Evolutionary conservation across 345 rosid genomes (phyloP).

Genomic region (Brassica carinata): DNA sequence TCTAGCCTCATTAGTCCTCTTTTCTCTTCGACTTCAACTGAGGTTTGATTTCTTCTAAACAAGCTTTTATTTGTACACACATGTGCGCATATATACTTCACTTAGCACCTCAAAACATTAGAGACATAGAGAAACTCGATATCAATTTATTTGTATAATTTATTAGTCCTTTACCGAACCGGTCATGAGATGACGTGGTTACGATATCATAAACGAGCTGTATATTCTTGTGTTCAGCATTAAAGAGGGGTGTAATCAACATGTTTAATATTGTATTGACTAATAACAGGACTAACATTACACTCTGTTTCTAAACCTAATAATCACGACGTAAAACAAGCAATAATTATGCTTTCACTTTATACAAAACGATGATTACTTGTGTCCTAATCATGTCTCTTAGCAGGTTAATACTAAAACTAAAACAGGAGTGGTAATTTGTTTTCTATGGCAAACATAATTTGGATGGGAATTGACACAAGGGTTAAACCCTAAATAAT

Average conservation of each 20-base stretch:
- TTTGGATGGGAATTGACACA: neutral
- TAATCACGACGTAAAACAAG: neutral
- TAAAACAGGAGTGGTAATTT: neutral
- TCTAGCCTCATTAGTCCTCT: neutral
- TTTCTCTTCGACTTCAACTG: neutral
- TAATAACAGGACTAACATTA: neutral
- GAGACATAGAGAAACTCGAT: neutral
- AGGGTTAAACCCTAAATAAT: neutral
- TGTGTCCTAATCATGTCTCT: constrained; percentile 2
- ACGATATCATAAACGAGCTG: neutral
- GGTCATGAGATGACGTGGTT: neutral
- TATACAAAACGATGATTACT: neutral
- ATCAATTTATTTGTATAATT: neutral
- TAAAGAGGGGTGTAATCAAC: neutral
- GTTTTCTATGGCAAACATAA: neutral
- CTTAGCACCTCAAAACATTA: neutral
- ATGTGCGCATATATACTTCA: no score
- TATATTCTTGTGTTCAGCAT: neutral
- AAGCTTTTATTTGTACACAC: neutral
- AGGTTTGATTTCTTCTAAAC: neutral
- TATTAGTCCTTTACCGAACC: neutral
- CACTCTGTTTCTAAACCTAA: neutral
- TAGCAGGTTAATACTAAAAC: neutral
- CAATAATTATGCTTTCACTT: neutral
- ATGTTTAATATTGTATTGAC: neutral